These are phyloP conservation scores for Globisporangium paroecandrum DNA, from an alignment of 352 stramenopile species.

Conservation along the genomic window DNA sequence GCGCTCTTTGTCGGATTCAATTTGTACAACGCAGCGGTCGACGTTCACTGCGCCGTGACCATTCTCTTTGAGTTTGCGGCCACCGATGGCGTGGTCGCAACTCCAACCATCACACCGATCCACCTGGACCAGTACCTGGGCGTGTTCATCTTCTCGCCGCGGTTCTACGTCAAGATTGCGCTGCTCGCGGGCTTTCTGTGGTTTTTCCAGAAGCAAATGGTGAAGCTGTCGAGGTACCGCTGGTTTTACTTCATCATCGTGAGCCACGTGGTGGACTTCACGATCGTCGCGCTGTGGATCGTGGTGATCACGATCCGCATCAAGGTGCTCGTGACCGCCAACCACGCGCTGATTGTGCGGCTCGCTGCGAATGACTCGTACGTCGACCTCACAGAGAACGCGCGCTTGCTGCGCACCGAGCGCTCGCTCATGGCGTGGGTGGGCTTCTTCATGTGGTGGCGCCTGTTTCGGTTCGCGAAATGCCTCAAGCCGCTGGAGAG, in stretches of 20 bases:
- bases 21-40: slow-evolving; percentile 52
- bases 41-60: slow-evolving; percentile 42
- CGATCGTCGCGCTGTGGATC: slow-evolving; percentile 42
- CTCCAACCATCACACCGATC: slow-evolving; percentile 31
- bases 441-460: slow-evolving; percentile 59
- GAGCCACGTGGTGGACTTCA: slow-evolving; percentile 49
- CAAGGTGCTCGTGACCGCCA: slow-evolving; percentile 25
- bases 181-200: slow-evolving; percentile 40
- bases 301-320: slow-evolving; percentile 34
- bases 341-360: slow-evolving; percentile 35
- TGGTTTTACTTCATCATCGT: slow-evolving; percentile 61
- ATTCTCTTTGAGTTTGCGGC: slow-evolving; percentile 58
- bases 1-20: slow-evolving; percentile 63
- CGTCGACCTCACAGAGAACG: slow-evolving; percentile 30
- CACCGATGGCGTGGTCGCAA: slow-evolving; percentile 33
- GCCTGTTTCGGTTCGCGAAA: slow-evolving; percentile 41
- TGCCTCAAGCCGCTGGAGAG: slow-evolving; percentile 41
- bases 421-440: slow-evolving; percentile 33
- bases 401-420: slow-evolving; percentile 33
- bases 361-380: slow-evolving; percentile 33
- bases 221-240: slow-evolving; percentile 53
- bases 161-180: slow-evolving; percentile 52
- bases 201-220: slow-evolving; percentile 42
- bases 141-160: slow-evolving; percentile 37
- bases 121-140: slow-evolving; percentile 48